Percentiles rank a stretch among this genome's conserved stretches.
phyloP scores from a whole-genome alignment of 1,284 basidiomycete species.

The Acaromyces ingoldii region DNA sequence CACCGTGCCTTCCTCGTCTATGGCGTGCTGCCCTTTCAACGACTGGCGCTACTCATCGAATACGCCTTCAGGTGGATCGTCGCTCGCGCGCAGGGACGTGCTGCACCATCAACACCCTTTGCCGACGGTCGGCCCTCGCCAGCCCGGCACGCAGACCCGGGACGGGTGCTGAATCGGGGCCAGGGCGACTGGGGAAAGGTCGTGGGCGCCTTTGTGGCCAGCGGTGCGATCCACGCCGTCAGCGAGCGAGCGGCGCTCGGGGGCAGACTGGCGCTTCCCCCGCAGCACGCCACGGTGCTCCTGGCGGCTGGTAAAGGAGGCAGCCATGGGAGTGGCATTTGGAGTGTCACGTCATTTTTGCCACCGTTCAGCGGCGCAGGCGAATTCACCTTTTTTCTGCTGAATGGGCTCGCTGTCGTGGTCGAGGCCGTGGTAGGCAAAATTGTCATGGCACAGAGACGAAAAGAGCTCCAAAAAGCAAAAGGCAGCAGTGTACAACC shows the following conservation, averaged over 20 bases:
- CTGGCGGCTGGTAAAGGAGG: neutral
- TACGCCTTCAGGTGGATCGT: neutral
- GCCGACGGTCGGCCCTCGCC: neutral
- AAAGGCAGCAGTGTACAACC: too few species aligned
- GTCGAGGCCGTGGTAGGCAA: constrained; percentile 19
- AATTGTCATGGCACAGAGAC: constrained; percentile 9
- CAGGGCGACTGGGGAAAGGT: constrained; percentile 37
- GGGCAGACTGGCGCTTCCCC: constrained; percentile 22
- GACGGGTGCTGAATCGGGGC: constrained; percentile 19
- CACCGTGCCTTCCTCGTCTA: constrained; percentile 27
- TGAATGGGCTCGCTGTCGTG: constrained; percentile 33
- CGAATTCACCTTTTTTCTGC: constrained; percentile 32
- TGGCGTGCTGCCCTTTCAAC: constrained; percentile 26
- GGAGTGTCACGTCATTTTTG: constrained; percentile 19
- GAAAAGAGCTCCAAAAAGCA: too few species aligned
- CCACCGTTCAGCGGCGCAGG: constrained; percentile 26
- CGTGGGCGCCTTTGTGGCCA: constrained; percentile 26
- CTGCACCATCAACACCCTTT: neutral
- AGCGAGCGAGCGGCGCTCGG: constrained; percentile 25
- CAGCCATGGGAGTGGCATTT: neutral
- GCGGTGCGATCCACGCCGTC: constrained; percentile 28
- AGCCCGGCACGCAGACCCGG: constrained; percentile 23
- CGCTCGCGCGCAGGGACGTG: constrained; percentile 2
- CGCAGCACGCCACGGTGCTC: neutral
- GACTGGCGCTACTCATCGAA: constrained; percentile 18